A percentile compares a stretch with the other conserved stretches of the same genome.
Conservation (phyloP, 2,329 filamentous ascomycete species). For the Fusarium bactridioides region DNA sequence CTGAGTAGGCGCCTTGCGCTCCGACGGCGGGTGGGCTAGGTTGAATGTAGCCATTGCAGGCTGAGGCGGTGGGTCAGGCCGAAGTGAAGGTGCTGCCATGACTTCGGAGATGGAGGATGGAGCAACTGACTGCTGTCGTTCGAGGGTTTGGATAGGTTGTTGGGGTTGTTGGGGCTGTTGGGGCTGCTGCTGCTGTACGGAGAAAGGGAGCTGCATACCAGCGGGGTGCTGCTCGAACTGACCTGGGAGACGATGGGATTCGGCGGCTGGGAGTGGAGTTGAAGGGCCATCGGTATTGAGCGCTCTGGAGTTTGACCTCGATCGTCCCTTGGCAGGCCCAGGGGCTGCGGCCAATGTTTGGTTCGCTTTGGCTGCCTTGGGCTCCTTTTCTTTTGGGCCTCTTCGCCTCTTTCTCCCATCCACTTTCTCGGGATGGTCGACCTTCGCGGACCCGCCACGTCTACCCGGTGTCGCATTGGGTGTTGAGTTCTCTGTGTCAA, state of each 20-base stretch:
- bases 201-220: conserved; percentile 54
- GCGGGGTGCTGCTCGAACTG: conserved; percentile 55
- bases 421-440: conserved; percentile 56
- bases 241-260: conserved; percentile 50
- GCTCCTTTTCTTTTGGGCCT: conserved; percentile 51
- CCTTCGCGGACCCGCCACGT: conserved; percentile 55
- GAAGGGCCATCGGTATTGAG: conserved; percentile 55
- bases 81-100: conserved; percentile 64
- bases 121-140: conserved; percentile 47
- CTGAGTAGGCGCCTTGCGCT: conserved; percentile 63
- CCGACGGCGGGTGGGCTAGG: conserved; percentile 52
- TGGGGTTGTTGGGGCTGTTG: conserved; percentile 23
- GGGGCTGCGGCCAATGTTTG: conserved; percentile 59
- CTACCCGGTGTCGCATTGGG: conserved; percentile 65
- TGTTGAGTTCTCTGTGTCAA: conserved; percentile 68
- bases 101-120: conserved; percentile 58
- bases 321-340: conserved; percentile 56
- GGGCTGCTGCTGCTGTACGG: conserved; percentile 38
- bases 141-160: conserved; percentile 42
- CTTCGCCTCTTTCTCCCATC: conserved; percentile 52
- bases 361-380: conserved; percentile 50
- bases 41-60: conserved; percentile 61
- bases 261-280: conserved; percentile 49
- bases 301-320: conserved; percentile 63
- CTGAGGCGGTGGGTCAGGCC: conserved; percentile 61